Base-by-base conservation (phyloP, 441 rosid species). In the Adansonia grandidieri region DNA sequence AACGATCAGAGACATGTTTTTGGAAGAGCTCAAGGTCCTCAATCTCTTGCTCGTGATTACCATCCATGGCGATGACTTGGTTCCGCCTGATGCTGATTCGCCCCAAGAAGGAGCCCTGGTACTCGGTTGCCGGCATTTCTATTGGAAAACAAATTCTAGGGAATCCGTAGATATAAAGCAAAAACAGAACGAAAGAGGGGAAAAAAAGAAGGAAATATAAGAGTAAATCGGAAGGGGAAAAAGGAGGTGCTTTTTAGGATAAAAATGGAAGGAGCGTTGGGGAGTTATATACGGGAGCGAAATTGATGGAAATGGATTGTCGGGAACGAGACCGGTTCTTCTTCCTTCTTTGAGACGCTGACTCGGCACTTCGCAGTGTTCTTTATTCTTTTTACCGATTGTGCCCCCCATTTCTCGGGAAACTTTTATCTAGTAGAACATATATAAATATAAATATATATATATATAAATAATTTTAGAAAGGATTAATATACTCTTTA, bases 21-120 rank as follows among this genome's bases (percentile, higher is more conserved):
- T 91, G 97, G 78, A 95, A 93, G 58, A 89, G 86, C 74, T 93
- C 99, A 40, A 95, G 88, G 85, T 92, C 98, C 76, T 92, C 93
- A 19, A 92, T 87, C 6, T 95, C 99, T 74, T 91, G 98, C 76
- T 95, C 98, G 77, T 91, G 91, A 84, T 79, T 84, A 32, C 88
- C 91, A 60, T 95, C 98, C 98, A 95, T 89, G 82, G 93, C 85
- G 62, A 80, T 89, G 70, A 93, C 90, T 79, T 93, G 98, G 81
- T 91, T 96, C 45, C 97, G 91, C 75, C 97, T 91, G 79, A 89
- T 89, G 82, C 95, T 96, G 77, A 93, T 89, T 54, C 98, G 89
- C 19, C 93, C 93, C 19, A 96, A 92, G 83, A 96, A 93, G 8
- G 97, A 93, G 6, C 90, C 87, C 61, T 86, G 97, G 79, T 83